phyloP scores from a whole-genome alignment of 345 rosid genomes.

The Cardamine resedifolia region DNA sequence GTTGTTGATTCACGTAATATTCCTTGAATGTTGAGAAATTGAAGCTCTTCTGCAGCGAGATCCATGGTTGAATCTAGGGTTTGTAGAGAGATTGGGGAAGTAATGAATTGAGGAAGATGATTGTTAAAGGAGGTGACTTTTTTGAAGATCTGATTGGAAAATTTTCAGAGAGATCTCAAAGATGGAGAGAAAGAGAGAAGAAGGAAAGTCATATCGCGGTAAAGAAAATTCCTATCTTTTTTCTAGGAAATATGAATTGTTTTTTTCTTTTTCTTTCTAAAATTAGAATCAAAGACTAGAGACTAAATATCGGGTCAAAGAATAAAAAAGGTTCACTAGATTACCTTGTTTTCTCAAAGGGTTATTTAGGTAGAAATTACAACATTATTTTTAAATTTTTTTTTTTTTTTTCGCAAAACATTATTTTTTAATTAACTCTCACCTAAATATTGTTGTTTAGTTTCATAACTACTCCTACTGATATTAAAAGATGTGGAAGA shows the following conservation, averaged over 20 bases:
- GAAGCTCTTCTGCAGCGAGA: conserved; percentile 74
- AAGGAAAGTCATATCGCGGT: neutral
- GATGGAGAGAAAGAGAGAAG: no score
- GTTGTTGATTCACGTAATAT: conserved; percentile 60
- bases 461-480: no score
- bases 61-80: conserved; percentile 47
- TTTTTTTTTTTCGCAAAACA: no score
- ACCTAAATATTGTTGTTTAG: no score
- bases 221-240: neutral
- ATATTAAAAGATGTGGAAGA: no score
- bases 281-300: neutral
- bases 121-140: conserved; percentile 16
- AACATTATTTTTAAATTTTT: no score
- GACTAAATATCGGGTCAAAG: neutral
- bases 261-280: neutral
- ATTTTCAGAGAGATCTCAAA: conserved; percentile 11
- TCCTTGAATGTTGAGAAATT: conserved; percentile 50
- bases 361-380: no score
- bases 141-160: neutral
- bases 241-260: neutral
- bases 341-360: no score
- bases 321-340: no score
- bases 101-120: neutral
- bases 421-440: no score
- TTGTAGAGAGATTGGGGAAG: neutral